Base-by-base conservation (phyloP, 352 stramenopile genomes). In the Elongisporangium anandrum region DNA sequence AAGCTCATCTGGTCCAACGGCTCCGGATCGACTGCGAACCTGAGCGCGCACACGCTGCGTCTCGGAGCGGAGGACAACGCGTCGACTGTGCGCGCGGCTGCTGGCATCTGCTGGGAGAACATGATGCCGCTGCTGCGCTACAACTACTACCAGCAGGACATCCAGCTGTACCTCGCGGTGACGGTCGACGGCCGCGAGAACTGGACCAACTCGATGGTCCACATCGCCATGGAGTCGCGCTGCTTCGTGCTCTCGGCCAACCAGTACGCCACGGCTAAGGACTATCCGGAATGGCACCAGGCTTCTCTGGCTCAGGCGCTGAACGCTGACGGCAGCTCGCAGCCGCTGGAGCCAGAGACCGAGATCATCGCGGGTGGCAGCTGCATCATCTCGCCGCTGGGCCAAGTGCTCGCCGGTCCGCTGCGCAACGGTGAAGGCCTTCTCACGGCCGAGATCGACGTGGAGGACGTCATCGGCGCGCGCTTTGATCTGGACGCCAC, bases 221-320 rank as follows among this genome's bases (percentile, higher is more conserved):
- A 70, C 54, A 70, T 70, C 50, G 63, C 63, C 24, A 63, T 66
- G 57, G 63, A 70, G 50, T 70, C 63, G 50, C 63, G 63, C 59
- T 66, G 63, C 63, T 70, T 70, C 21, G 63, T 70, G 54, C 63
- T 70, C 24, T 70, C 63, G 22, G 63, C 63, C n/a, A 70, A 70
- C 63, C 63, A 70, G 59, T 66, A 66, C 22, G 63, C 63, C 21
- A 70, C 63, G 2, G 56, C 51, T 1, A 57, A 45, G 4, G 63
- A 70, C 59, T 70, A 57, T 34, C 63, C 63, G 2, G 19, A 38
- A 21, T 70, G 63, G 63, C 59, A 70, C 54, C 26, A 38, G 4
- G 41, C 50, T 9, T 26, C 20, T 3, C 52, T 67, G 10, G 20
- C 24, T 21, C 19, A 54, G 3, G 0, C 20, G 3, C 20, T n/a